Evolutionary conservation across 805 yeast species (phyloP), one percentile per base, ranked within the genome.

Genomic region (Suhomyces sp.): DNA sequence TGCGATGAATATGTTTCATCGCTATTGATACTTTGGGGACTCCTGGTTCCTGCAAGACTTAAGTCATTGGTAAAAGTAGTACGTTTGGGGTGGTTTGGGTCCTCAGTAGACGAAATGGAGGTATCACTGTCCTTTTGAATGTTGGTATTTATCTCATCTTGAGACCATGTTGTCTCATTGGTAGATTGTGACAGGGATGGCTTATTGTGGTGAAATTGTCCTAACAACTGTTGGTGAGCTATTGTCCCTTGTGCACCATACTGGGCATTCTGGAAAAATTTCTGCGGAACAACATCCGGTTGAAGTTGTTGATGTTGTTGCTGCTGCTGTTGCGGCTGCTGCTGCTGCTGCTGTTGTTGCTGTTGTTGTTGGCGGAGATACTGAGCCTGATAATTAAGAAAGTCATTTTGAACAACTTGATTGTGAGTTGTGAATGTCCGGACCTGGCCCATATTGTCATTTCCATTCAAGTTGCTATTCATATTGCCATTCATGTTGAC

Each of bases 101-200:
- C 54, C 18, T 61, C 65, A 38, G 43, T 50, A 3, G 66, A 55
- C 4, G 67, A 54, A 8, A 65, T 33, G 4, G 70, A 63, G 14
- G 72, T 68, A 39, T 68, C 73, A 12, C 67, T 59, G 31, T 68
- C 72, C 31, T 62, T 63, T 24, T 47, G 42, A 22, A 42, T 39
- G 7, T 39, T 41, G 16, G 35, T 39, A 11, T 36, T 39, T 5
- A 43, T 38, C 23, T 65, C 70, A 28, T 65, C 71, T 35, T 65
- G 70, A 4, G 72, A 67, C 72, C 72, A 68, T 33, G 56, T 63
- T 1, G 72, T 61, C n/a, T 68, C 72, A 45, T 63, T 65, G 4
- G 70, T 63, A 2, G 68, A 60, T 44, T 62, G 70, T 7, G 70
- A 62, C 38, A 30, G 36, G 20, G 28, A 28, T 21, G 20, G 26